phyloP scores from a whole-genome alignment of 129 eudicot species.

The Gnaphalium uliginosum region DNA sequence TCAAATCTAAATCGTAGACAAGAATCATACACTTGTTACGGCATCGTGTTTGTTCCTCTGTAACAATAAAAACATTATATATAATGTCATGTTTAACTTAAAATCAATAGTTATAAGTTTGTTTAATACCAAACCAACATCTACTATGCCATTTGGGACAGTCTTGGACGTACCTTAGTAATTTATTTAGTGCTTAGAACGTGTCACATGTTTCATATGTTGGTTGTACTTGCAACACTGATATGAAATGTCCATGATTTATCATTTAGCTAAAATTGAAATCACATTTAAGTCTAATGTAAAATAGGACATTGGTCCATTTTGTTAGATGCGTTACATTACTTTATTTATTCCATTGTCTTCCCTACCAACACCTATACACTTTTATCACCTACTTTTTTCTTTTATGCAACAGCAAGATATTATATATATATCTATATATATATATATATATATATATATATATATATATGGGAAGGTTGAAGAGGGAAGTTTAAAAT shows the following conservation, averaged over 20 bases:
- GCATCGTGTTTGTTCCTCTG: too few species aligned
- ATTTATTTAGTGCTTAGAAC: neutral
- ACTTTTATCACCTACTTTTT: neutral
- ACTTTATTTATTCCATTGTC: neutral
- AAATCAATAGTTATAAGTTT: too few species aligned
- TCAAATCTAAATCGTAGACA: too few species aligned
- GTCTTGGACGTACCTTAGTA: neutral
- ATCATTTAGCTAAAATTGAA: neutral
- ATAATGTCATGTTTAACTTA: too few species aligned
- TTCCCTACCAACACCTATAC: neutral
- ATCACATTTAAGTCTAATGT: neutral
- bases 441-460: too few species aligned
- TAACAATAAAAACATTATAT: too few species aligned
- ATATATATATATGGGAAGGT: too few species aligned
- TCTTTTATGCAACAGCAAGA: neutral
- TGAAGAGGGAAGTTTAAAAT: too few species aligned
- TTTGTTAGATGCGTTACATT: neutral
- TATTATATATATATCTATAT: too few species aligned
- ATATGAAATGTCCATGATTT: neutral
- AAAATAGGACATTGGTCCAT: neutral
- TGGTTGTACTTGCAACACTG: neutral
- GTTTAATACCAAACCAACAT: too few species aligned
- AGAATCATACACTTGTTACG: too few species aligned
- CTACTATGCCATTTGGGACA: too few species aligned
- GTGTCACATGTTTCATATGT: slow-evolving; percentile 2